Base-by-base conservation (phyloP, 305 asterid genomes). In the Stenogyne calaminthoides region DNA sequence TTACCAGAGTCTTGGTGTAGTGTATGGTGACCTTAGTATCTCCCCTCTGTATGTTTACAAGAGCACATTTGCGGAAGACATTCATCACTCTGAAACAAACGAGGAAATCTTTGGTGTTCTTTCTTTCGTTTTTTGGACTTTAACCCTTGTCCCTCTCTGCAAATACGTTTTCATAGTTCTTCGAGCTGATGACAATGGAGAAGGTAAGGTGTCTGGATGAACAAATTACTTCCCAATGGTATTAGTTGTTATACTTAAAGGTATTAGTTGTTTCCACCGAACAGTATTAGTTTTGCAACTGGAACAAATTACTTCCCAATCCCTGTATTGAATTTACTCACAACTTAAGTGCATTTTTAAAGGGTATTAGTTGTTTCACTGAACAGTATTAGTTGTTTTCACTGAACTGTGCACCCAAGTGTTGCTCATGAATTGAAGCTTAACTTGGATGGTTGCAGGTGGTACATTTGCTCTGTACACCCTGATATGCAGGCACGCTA, bases 11-110 rank as follows among this genome's bases (percentile, higher is more conserved):
- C 97, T 94, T 42, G 98, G 98, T 63, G 97, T 94, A 27, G 98
- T 94, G 15, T 94, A 94, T 72, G 99, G 99, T 2, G 98, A 94
- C 89, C 97, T 94, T 19, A 88, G 97, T 80, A 94, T 94, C 79
- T 94, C 98, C 60, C 98, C 98, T 20, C 87, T 94, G 19, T 94
- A 94, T 76, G 98, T 94, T 34, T 94, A 81, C 95, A 89, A 83
- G 83, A 91, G 97, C 86, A 88, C 98, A 78, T 94, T 94, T 84
- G 98, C 97, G 0, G 97, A 91, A 79, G 98, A 93, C 77, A 93
- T 93, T 73, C 94, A 86, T 70, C 98, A 93, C 80, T 93, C 98
- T 0, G 96, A 93, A 71, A 93, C 97, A 11, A 93, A 93, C 54
- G 97, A 94, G 77, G 97, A 94, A 86, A 94, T 94, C 70, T 91